phyloP scores from a whole-genome alignment of 2,329 filamentous ascomycete genomes.

The Fusarium mundagurra region DNA sequence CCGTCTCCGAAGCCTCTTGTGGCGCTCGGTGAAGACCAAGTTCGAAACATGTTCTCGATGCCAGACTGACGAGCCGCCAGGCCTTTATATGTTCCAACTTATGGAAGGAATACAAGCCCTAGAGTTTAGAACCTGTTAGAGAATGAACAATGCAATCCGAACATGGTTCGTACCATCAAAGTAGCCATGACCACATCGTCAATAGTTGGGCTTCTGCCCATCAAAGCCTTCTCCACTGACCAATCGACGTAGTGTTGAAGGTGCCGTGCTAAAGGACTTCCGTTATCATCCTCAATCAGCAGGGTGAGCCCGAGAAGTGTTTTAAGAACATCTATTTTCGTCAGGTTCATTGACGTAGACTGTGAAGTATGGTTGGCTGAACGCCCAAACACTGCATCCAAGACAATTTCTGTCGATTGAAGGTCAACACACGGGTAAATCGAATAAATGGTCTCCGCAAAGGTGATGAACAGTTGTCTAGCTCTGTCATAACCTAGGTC shows the following conservation, averaged over 20 bases:
- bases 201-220: no score
- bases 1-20: accelerated
- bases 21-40: neutral
- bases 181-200: neutral
- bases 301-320: accelerated
- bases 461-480: accelerated
- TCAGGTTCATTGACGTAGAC: accelerated
- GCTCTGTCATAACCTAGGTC: accelerated
- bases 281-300: accelerated
- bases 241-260: neutral
- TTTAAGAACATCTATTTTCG: neutral
- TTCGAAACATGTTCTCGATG: neutral
- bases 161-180: neutral
- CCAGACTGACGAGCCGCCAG: neutral
- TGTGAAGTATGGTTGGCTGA: neutral
- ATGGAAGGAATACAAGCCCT: neutral
- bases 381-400: neutral
- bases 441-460: neutral
- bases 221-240: neutral
- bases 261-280: neutral
- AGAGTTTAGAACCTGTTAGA: accelerated
- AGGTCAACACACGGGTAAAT: neutral
- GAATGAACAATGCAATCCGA: accelerated
- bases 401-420: neutral
- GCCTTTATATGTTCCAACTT: neutral